These are phyloP conservation scores for Byssoonygena ceratinophila DNA, from an alignment of 2,329 filamentous ascomycete species.

Conservation along the genomic window DNA sequence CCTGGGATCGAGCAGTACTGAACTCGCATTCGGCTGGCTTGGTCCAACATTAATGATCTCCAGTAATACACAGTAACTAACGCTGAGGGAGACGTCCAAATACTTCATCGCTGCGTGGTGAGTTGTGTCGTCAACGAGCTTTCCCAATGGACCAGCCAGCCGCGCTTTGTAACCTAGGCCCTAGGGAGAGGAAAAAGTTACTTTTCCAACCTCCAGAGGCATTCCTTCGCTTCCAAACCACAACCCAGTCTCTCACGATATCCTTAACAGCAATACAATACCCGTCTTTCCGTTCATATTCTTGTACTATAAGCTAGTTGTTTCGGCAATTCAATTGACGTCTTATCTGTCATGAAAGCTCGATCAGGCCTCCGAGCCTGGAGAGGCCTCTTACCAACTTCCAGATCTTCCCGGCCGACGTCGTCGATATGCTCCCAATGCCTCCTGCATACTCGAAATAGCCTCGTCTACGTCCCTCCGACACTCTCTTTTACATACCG, in stretches of 20 bases:
- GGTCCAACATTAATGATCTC: too few species aligned
- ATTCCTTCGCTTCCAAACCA: background rate
- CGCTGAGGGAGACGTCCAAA: too few species aligned
- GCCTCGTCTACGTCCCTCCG: slow-evolving; percentile 20
- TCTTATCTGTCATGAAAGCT: slow-evolving; percentile 13
- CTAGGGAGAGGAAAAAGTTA: slow-evolving; percentile 6
- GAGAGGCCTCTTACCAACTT: slow-evolving; percentile 11
- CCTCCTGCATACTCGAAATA: slow-evolving; percentile 24
- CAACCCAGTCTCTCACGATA: background rate
- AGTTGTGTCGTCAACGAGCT: background rate
- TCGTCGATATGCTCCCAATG: slow-evolving; percentile 34
- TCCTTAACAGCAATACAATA: too few species aligned
- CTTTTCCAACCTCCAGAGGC: slow-evolving; percentile 4
- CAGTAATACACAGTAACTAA: too few species aligned
- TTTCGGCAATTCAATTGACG: background rate
- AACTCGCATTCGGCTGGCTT: too few species aligned
- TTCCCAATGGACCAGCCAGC: background rate
- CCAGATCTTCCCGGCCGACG: slow-evolving; percentile 19
- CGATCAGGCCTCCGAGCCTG: slow-evolving; percentile 16
- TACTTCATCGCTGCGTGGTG: too few species aligned
- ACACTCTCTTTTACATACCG: slow-evolving; percentile 23
- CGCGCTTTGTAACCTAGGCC: background rate
- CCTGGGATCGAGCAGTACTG: too few species aligned
- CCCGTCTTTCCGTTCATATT: too few species aligned
- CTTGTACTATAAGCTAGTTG: background rate